Percentiles rank a stretch among this genome's conserved stretches.
Evolutionary conservation across 2,329 filamentous ascomycete genomes (phyloP).

Genomic region (Fusarium succisae): DNA sequence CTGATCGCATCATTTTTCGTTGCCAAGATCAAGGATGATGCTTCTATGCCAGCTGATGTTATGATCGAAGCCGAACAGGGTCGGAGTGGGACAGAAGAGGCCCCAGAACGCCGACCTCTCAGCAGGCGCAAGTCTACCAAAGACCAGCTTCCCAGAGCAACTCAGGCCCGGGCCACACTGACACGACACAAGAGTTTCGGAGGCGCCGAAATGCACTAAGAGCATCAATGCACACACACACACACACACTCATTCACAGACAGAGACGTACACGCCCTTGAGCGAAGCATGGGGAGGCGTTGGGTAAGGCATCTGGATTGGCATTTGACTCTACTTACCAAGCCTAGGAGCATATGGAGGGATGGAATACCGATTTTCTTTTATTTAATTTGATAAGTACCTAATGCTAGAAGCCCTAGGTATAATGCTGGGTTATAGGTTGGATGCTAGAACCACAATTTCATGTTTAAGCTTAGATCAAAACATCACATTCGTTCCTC

Average conservation of each 20-base stretch:
- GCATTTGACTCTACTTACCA: constrained; percentile 16
- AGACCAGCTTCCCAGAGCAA: constrained; percentile 54
- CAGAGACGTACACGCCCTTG: neutral
- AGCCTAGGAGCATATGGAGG: constrained; percentile 12
- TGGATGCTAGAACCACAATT: constrained; percentile 6
- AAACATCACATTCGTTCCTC: constrained; percentile 19
- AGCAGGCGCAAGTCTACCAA: constrained; percentile 53
- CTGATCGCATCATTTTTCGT: constrained; percentile 80
- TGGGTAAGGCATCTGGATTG: constrained; percentile 2
- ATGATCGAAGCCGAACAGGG: constrained; percentile 56
- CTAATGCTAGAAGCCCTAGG: neutral
- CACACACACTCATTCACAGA: neutral
- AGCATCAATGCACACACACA: neutral
- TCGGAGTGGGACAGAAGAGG: constrained; percentile 48
- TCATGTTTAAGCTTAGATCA: constrained; percentile 5
- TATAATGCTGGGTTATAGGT: constrained; percentile 4
- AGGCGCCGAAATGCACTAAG: constrained; percentile 52
- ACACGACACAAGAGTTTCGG: constrained; percentile 61
- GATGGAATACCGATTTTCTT: neutral
- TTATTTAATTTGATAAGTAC: neutral
- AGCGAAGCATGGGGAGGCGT: constrained; percentile 12
- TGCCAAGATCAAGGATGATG: constrained; percentile 71
- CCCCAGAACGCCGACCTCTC: constrained; percentile 22
- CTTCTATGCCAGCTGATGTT: constrained; percentile 50
- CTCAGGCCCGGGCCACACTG: constrained; percentile 56